Evolutionary conservation across 108 stramenopile genomes (phyloP).

Genomic region (Ochromonas danica): DNA sequence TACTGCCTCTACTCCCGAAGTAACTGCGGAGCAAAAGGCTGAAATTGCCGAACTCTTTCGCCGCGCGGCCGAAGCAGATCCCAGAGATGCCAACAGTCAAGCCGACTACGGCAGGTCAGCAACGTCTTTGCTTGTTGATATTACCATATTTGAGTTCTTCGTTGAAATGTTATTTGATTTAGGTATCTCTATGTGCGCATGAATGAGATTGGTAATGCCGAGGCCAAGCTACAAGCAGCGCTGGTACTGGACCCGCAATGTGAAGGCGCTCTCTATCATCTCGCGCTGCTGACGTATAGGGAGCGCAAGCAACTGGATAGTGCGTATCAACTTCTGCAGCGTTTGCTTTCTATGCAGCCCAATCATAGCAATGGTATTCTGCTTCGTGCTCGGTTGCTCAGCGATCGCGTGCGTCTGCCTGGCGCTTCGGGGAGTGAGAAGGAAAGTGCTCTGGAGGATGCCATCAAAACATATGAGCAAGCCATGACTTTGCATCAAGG

Average conservation of each 20-base stretch:
- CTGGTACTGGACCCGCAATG: not conserved
- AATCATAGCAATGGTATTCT: not conserved
- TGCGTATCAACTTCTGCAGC: not conserved
- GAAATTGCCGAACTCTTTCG: slow-evolving; percentile 42
- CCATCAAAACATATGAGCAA: not conserved
- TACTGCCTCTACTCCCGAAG: not conserved
- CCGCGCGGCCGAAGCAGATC: slow-evolving; percentile 47
- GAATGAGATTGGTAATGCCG: not conserved
- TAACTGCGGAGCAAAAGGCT: not conserved
- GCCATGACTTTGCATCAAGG: not conserved
- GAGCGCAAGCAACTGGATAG: not conserved
- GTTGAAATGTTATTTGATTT: not conserved
- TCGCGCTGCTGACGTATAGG: not conserved
- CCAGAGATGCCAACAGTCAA: slow-evolving; percentile 45
- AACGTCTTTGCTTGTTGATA: not conserved
- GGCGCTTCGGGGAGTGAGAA: not conserved
- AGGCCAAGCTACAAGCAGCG: not conserved
- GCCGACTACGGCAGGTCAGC: slow-evolving; percentile 51
- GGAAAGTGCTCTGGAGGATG: not conserved
- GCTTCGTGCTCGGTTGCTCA: not conserved
- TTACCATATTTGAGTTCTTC: not conserved
- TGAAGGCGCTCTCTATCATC: slow-evolving; percentile 19
- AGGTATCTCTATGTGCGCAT: not conserved
- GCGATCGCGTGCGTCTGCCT: not conserved
- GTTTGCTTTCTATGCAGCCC: not conserved